phyloP scores from a whole-genome alignment of 108 stramenopile species.

The Chaetoceros muelleri region DNA sequence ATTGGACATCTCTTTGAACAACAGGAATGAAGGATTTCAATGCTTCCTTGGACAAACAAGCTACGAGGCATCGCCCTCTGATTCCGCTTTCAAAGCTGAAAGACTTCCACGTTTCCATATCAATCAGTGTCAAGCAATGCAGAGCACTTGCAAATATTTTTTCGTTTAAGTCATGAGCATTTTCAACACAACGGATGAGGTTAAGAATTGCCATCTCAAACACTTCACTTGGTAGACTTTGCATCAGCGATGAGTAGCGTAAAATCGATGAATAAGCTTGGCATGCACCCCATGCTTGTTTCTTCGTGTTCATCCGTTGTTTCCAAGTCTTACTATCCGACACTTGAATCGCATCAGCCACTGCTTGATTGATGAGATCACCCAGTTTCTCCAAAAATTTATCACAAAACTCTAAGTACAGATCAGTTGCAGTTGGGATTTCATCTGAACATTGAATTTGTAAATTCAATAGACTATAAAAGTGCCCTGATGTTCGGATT shows the following conservation, averaged over 20 bases:
- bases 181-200: neutral
- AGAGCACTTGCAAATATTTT: neutral
- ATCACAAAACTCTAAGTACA: neutral
- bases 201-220: neutral
- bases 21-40: neutral
- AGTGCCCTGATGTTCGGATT: neutral
- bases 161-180: neutral
- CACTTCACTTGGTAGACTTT: neutral
- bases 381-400: neutral
- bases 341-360: neutral
- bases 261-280: neutral
- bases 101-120: neutral
- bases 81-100: neutral
- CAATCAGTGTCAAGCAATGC: neutral
- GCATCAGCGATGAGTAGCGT: neutral
- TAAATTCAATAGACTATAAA: neutral
- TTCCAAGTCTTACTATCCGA: neutral
- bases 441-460: neutral
- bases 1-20: neutral
- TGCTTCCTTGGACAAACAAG: neutral
- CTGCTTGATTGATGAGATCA: neutral
- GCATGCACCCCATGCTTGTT: neutral
- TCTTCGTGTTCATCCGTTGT: neutral
- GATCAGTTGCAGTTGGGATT: neutral
- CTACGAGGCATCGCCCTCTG: neutral